Percentiles rank a stretch among this genome's conserved stretches.
Conservation (phyloP, 2,329 filamentous ascomycete species). For the Eurotiales sp. region DNA sequence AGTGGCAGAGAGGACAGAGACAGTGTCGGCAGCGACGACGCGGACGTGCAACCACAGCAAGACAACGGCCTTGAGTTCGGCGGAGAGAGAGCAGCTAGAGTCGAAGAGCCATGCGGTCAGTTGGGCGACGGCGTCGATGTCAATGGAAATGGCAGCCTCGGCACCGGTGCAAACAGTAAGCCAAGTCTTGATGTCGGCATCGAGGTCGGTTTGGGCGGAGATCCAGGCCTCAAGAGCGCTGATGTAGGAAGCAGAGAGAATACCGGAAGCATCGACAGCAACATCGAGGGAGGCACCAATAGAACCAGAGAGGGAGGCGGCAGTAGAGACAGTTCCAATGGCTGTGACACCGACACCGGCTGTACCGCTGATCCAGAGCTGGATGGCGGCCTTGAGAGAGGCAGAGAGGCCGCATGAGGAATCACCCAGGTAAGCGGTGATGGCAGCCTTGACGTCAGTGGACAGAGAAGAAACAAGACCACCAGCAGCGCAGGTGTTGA, state of each 20-base stretch:
- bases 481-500: slow-evolving; percentile 31
- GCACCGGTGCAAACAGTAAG: slow-evolving; percentile 29
- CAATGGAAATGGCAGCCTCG: slow-evolving; percentile 25
- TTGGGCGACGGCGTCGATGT: slow-evolving; percentile 26
- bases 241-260: slow-evolving; percentile 26
- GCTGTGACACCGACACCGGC: slow-evolving; percentile 25
- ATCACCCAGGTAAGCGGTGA: slow-evolving; percentile 29
- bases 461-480: slow-evolving; percentile 28
- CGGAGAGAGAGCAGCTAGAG: slow-evolving; percentile 30
- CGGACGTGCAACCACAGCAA: slow-evolving; percentile 35
- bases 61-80: slow-evolving; percentile 34
- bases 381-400: slow-evolving; percentile 27
- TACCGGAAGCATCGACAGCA: slow-evolving; percentile 28
- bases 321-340: slow-evolving; percentile 24
- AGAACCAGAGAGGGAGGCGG: slow-evolving; percentile 29
- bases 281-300: slow-evolving; percentile 30
- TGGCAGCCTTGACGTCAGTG: slow-evolving; percentile 29
- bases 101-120: slow-evolving; percentile 32
- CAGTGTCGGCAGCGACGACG: slow-evolving; percentile 24
- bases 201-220: slow-evolving; percentile 23
- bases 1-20: slow-evolving; percentile 23
- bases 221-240: slow-evolving; percentile 29
- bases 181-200: slow-evolving; percentile 25
- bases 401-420: slow-evolving; percentile 25
- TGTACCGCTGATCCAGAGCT: slow-evolving; percentile 31